Conservation (phyloP, 495 filamentous ascomycete genomes). For the Physcia stellaris region DNA sequence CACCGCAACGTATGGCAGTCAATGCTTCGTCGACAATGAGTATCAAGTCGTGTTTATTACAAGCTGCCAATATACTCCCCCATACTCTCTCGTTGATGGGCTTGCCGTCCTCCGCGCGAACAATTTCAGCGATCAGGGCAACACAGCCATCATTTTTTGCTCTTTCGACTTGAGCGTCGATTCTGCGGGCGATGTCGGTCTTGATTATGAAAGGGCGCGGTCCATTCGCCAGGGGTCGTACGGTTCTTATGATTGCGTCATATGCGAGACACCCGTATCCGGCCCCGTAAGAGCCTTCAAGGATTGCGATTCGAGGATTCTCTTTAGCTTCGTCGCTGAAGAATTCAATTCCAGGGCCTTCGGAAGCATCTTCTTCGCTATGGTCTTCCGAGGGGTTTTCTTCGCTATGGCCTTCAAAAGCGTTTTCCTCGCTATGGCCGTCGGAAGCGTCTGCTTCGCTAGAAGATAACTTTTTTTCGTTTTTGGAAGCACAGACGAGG, state of each 20-base stretch:
- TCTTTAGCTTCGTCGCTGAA: not conserved
- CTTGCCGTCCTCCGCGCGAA: conserved; percentile 2
- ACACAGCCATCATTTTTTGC: conserved; percentile 4
- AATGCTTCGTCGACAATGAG: conserved; percentile 16
- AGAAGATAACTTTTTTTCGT: too few relatives aligned
- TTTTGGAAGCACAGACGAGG: not conserved
- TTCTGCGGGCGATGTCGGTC: not conserved
- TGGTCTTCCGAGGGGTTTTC: too few relatives aligned
- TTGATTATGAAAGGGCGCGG: not conserved
- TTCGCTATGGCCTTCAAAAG: too few relatives aligned
- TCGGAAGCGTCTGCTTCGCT: too few relatives aligned
- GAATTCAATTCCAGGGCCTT: not conserved
- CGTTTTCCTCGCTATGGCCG: too few relatives aligned
- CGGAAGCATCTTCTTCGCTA: too few relatives aligned
- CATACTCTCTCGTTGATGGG: conserved; percentile 1
- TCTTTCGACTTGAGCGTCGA: conserved; percentile 1
- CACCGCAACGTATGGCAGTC: conserved; percentile 16
- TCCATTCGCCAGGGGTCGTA: conserved; percentile 3
- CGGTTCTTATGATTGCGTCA: not conserved
- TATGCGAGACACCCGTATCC: conserved; percentile 4
- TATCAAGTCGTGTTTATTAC: conserved; percentile 9
- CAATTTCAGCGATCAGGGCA: conserved; percentile 5
- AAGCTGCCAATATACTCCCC: conserved; percentile 5
- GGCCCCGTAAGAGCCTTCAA: conserved; percentile 3
- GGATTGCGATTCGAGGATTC: conserved; percentile 1